Percentiles rank a stretch among this genome's conserved stretches.
phyloP scores from a whole-genome alignment of 345 rosid species.

The Boechera retrofracta region DNA sequence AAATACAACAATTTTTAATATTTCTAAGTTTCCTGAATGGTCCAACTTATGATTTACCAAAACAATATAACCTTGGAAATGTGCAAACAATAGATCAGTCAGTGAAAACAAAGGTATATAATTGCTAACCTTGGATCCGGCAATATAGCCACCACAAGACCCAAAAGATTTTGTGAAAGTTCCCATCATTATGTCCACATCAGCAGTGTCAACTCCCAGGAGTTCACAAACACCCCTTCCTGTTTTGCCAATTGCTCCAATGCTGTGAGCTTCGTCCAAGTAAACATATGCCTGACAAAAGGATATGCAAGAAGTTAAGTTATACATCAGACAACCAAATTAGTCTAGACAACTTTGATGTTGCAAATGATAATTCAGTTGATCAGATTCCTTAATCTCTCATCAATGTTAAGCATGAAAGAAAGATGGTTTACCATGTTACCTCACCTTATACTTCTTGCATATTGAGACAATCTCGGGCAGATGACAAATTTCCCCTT shows the following conservation, averaged over 20 bases:
- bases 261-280: constrained; percentile 98
- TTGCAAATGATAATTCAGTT: constrained; percentile 1
- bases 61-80: not conserved
- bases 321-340: constrained; percentile 20
- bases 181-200: constrained; percentile 99
- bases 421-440: constrained; percentile 15
- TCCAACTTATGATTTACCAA: not conserved
- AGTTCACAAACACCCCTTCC: constrained; percentile 98
- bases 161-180: constrained; percentile 98
- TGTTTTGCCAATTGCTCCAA: constrained; percentile 93
- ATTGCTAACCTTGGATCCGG: constrained; percentile 81
- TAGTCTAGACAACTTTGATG: constrained; percentile 7
- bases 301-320: not conserved
- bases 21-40: not conserved
- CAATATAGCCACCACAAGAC: constrained; percentile 97
- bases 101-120: not conserved
- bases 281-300: constrained; percentile 73
- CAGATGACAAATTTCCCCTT: constrained; percentile 88
- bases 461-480: constrained; percentile 92
- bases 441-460: constrained; percentile 86
- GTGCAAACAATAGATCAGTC: not conserved
- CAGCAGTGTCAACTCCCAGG: constrained; percentile 86
- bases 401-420: constrained; percentile 1
- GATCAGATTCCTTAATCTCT: constrained; percentile 6
- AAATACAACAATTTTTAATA: no score